Conservation (phyloP, 2,329 filamentous ascomycete species). For the Phialophora verrucosa region DNA sequence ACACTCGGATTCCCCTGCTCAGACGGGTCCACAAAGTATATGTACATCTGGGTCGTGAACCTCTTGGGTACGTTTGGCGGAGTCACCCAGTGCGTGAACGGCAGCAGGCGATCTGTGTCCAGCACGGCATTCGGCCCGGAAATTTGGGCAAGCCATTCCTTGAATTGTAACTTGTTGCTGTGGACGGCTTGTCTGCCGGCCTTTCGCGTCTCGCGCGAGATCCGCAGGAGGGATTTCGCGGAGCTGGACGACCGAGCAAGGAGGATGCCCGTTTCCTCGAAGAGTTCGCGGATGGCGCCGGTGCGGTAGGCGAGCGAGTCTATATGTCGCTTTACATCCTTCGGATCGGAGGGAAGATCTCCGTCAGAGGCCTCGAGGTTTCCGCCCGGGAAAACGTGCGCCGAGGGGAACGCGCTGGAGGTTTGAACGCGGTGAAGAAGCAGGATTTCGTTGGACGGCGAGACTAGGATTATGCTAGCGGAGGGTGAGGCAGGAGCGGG, state of each 20-base stretch:
- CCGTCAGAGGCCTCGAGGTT: conserved; percentile 80
- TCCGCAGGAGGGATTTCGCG: conserved; percentile 54
- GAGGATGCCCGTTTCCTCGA: conserved; percentile 92
- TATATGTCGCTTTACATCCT: conserved; percentile 61
- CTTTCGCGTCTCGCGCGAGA: conserved; percentile 70
- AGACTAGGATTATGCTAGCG: conserved; percentile 78
- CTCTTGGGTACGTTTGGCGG: conserved; percentile 64
- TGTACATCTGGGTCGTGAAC: conserved; percentile 96
- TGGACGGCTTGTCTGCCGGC: conserved; percentile 73
- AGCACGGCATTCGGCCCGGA: conserved; percentile 45
- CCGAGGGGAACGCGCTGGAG: conserved; percentile 83
- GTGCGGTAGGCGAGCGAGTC: conserved; percentile 78
- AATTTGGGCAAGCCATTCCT: conserved; percentile 63
- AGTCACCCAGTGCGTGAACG: conserved; percentile 93
- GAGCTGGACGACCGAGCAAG: conserved; percentile 61
- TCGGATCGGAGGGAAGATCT: conserved; percentile 55
- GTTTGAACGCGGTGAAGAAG: conserved; percentile 84
- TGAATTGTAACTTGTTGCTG: conserved; percentile 67
- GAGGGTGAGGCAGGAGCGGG: conserved; percentile 35
- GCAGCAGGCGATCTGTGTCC: conserved; percentile 71
- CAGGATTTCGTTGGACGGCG: conserved; percentile 83
- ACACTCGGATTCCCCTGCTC: conserved; percentile 55
- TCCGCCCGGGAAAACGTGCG: conserved; percentile 94
- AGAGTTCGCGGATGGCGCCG: conserved; percentile 86
- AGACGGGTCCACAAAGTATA: conserved; percentile 62